Conservation (phyloP, 2,329 filamentous ascomycete genomes). For the Dendryphion nanum region DNA sequence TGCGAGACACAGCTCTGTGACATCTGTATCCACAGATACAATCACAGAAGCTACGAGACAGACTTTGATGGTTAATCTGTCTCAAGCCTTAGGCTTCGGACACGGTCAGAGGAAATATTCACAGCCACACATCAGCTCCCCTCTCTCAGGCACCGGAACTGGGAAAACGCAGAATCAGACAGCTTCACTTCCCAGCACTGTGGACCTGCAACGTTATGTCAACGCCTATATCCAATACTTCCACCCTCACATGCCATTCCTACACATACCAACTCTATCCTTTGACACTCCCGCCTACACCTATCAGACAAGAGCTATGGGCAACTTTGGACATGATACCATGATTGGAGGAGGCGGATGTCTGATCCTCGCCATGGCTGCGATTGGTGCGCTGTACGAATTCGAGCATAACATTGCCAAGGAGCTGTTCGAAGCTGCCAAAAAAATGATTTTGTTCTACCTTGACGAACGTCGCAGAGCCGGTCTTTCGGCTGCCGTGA, state of each 20-base stretch:
- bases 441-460: slow-evolving; percentile 92
- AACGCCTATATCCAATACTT: slow-evolving; percentile 88
- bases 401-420: slow-evolving; percentile 75
- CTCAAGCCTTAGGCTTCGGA: slow-evolving; percentile 57
- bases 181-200: slow-evolving; percentile 70
- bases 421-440: slow-evolving; percentile 86
- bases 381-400: slow-evolving; percentile 85
- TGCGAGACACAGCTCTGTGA: slow-evolving; percentile 59
- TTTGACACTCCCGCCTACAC: slow-evolving; percentile 76
- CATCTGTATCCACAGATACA: slow-evolving; percentile 61
- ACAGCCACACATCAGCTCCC: slow-evolving; percentile 56
- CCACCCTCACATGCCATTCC: slow-evolving; percentile 91
- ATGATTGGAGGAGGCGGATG: slow-evolving; percentile 79
- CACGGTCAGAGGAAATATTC: slow-evolving; percentile 57
- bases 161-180: slow-evolving; percentile 43
- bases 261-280: slow-evolving; percentile 86
- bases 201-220: slow-evolving; percentile 87
- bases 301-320: slow-evolving; percentile 57
- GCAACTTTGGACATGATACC: slow-evolving; percentile 53
- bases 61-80: slow-evolving; percentile 60
- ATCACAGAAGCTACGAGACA: slow-evolving; percentile 66
- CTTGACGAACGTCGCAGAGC: slow-evolving; percentile 87
- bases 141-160: slow-evolving; percentile 41
- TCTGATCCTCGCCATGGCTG: slow-evolving; percentile 81
- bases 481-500: slow-evolving; percentile 66